Evolutionary conservation across 2,329 filamentous ascomycete genomes (phyloP).

Genomic region (Neopestalotiopsis sp.): DNA sequence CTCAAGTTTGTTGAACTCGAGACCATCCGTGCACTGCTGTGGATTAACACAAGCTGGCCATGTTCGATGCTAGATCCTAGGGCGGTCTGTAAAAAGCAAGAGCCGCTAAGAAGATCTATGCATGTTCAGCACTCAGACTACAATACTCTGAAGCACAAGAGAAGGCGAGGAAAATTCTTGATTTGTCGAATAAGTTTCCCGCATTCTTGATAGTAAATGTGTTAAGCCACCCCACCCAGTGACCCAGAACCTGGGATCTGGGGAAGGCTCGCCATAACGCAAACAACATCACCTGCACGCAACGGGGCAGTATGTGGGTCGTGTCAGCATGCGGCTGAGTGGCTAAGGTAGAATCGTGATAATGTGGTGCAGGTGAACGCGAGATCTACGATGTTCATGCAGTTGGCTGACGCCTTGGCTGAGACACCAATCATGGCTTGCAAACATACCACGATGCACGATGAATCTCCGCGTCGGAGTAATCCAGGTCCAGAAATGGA

Average conservation of each 20-base stretch:
- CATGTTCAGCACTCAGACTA: neutral
- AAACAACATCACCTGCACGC: neutral
- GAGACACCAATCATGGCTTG: too few species aligned
- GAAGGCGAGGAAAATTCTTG: neutral
- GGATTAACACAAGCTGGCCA: neutral
- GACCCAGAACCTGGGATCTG: neutral
- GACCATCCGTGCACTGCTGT: neutral
- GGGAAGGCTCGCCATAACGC: neutral
- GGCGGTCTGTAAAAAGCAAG: neutral
- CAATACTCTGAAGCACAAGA: neutral
- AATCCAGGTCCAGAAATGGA: too few species aligned
- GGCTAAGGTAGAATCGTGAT: neutral
- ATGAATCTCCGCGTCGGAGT: too few species aligned
- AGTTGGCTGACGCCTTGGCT: neutral
- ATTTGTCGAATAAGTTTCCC: neutral
- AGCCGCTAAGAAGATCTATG: neutral
- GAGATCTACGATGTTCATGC: neutral
- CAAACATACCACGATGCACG: too few species aligned
- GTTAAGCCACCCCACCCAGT: neutral
- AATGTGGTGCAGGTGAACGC: neutral
- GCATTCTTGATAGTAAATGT: neutral
- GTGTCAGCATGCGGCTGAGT: neutral
- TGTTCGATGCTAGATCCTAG: neutral
- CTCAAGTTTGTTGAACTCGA: neutral
- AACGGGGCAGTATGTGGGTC: neutral